phyloP scores from a whole-genome alignment of 2,329 filamentous ascomycete genomes.

The Dactylellina drechsleri region DNA sequence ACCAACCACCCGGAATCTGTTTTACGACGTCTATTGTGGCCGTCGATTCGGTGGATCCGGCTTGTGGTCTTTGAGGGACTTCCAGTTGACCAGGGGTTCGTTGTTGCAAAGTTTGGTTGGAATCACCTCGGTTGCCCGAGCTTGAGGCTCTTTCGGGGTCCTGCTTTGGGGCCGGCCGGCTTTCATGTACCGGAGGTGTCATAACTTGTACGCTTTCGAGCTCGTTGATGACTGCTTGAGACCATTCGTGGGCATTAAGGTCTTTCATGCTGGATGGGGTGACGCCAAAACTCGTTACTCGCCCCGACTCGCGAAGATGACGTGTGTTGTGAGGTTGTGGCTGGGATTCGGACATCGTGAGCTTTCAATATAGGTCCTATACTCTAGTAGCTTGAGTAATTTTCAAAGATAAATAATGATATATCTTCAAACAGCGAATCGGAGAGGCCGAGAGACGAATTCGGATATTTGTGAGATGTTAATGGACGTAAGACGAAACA shows the following conservation, averaged over 20 bases:
- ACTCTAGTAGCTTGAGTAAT: no score
- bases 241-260: constrained; percentile 47
- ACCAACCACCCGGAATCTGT: constrained; percentile 45
- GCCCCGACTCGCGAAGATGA: neutral
- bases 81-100: neutral
- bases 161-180: neutral
- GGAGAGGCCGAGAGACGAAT: no score
- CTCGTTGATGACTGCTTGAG: constrained; percentile 32
- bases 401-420: no score
- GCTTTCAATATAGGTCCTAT: neutral
- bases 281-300: constrained; percentile 1
- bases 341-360: neutral
- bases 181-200: constrained; percentile 12
- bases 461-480: no score
- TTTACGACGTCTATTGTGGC: constrained; percentile 41
- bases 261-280: constrained; percentile 16
- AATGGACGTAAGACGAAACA: no score
- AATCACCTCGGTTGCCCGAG: neutral
- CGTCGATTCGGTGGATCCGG: constrained; percentile 21
- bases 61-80: constrained; percentile 23
- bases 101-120: constrained; percentile 1
- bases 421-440: no score
- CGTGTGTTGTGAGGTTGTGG: neutral
- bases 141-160: neutral
- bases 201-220: constrained; percentile 30